phyloP scores from a whole-genome alignment of 495 filamentous ascomycete genomes.

The Lophiotrema nucula region DNA sequence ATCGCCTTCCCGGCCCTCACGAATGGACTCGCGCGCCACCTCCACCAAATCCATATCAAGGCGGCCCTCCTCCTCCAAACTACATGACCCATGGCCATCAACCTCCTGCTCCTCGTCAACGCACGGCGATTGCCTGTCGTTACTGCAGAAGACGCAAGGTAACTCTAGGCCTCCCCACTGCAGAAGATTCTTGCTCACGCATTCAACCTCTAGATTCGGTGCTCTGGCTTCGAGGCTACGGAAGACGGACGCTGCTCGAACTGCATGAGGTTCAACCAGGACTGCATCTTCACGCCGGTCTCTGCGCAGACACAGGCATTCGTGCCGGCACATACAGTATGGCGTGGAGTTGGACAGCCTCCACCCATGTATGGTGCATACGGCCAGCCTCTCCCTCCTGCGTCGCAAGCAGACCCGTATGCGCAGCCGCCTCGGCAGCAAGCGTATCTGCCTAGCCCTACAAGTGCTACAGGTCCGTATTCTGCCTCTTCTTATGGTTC shows the following conservation, averaged over 20 bases:
- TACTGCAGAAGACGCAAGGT: slow-evolving; percentile 84
- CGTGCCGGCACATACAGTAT: slow-evolving; percentile 69
- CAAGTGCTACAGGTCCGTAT: slow-evolving; percentile 31
- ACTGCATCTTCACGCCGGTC: slow-evolving; percentile 83
- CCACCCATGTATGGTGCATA: slow-evolving; percentile 68
- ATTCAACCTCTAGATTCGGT: slow-evolving; percentile 62
- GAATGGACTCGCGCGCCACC: slow-evolving; percentile 32
- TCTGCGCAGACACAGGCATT: slow-evolving; percentile 82
- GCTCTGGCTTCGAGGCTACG: slow-evolving; percentile 77
- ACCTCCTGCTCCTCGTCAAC: slow-evolving; percentile 70
- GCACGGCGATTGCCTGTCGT: slow-evolving; percentile 81
- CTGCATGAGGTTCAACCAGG: slow-evolving; percentile 76
- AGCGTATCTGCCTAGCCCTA: slow-evolving; percentile 38
- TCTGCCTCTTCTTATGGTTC: slow-evolving; percentile 21
- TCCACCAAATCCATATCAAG: slow-evolving; percentile 32
- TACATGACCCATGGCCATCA: slow-evolving; percentile 25
- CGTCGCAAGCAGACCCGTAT: slow-evolving; percentile 45
- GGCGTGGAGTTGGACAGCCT: slow-evolving; percentile 38
- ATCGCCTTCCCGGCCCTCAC: slow-evolving; percentile 32
- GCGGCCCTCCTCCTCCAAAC: slow-evolving; percentile 21
- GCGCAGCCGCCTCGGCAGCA: slow-evolving; percentile 25
- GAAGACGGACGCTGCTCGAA: slow-evolving; percentile 77
- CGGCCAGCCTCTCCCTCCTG: slow-evolving; percentile 66
- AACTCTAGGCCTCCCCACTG: slow-evolving; percentile 18
- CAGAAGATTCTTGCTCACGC: neutral